Evolutionary conservation across 1,284 basidiomycete species (phyloP), one percentile per base, ranked within the genome.

Genomic region (Tylopilus sp.): DNA sequence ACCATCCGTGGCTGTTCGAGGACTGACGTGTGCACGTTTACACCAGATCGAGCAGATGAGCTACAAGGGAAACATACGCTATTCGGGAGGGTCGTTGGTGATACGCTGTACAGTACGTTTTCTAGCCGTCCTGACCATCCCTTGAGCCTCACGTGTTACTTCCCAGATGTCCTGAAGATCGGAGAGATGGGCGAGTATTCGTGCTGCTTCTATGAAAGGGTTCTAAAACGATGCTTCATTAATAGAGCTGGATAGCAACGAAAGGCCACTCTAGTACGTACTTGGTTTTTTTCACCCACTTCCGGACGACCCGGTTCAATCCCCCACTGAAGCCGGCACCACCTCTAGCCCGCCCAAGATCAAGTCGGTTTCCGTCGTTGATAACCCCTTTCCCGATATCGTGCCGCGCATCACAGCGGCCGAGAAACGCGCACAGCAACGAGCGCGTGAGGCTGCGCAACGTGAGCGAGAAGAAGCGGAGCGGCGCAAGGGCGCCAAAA

Each of bases 371-470:
- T 88, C 91, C 22, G 94, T 98, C 62, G 76, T 96, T 19, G 95
- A 98, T 64, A 97, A 98, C 75, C 97, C 97, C 0, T 99, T 98
- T 76, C 88, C 91, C 57, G 96, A 99, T 75, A 97, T 99, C 69
- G 87, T 96, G 36, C 97, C 97, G 2, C 91, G 97, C n/a, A 98
- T 98, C 69, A 99, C 97, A 0, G 95, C 95, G 0, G 94, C 91
- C 2, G 96, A 99, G 81, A 92, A 93, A 67, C 87, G 90, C 53
- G 91, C 86, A 0, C 96, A 98, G 77, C 91, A 92, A 67, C 85
- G 87, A 63, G 96, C 96, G 0, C 87, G 89, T 44, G 87, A 94
- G 72, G 87, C 92, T 69, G 89, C 89, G 0, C 92, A 92, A 71
- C 84, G 85, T 56, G 94, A 95, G 74, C 83, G 91, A 22, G 95